Percentiles rank a stretch among this genome's conserved stretches.
Evolutionary conservation across 345 rosid species (phyloP).

Genomic region (Ricinus communis): DNA sequence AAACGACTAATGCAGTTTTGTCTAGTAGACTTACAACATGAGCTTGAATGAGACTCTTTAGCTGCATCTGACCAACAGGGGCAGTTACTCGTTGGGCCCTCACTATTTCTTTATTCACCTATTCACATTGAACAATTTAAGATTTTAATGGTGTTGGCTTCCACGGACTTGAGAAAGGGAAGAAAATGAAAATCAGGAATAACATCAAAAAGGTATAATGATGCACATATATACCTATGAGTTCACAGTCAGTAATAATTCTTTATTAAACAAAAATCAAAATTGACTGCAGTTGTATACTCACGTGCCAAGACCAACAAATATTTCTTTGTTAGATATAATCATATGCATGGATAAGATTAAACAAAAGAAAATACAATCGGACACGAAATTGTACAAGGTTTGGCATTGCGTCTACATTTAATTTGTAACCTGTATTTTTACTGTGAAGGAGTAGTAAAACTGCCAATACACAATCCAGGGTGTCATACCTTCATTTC

Average conservation of each 20-base stretch:
- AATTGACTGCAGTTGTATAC: no score
- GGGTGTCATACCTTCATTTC: no score
- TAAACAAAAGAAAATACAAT: no score
- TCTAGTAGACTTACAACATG: slow-evolving; percentile 74
- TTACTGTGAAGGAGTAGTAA: no score
- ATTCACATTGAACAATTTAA: slow-evolving; percentile 15
- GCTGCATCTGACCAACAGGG: slow-evolving; percentile 93
- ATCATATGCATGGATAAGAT: no score
- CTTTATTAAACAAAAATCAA: no score
- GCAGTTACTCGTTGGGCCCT: slow-evolving; percentile 94
- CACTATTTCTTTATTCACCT: slow-evolving; percentile 93
- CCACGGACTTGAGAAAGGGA: not conserved
- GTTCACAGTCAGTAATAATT: not conserved
- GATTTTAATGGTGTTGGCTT: not conserved
- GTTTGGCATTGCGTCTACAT: no score
- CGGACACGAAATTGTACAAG: no score
- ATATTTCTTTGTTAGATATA: no score
- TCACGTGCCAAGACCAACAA: no score
- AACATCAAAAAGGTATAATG: not conserved
- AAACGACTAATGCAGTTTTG: not conserved
- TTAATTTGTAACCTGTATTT: no score
- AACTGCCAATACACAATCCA: no score
- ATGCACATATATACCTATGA: not conserved
- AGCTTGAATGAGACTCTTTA: slow-evolving; percentile 82
- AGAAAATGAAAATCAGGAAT: not conserved